Base-by-base conservation (phyloP, 1,284 basidiomycete genomes). In the Malassezia psittaci region DNA sequence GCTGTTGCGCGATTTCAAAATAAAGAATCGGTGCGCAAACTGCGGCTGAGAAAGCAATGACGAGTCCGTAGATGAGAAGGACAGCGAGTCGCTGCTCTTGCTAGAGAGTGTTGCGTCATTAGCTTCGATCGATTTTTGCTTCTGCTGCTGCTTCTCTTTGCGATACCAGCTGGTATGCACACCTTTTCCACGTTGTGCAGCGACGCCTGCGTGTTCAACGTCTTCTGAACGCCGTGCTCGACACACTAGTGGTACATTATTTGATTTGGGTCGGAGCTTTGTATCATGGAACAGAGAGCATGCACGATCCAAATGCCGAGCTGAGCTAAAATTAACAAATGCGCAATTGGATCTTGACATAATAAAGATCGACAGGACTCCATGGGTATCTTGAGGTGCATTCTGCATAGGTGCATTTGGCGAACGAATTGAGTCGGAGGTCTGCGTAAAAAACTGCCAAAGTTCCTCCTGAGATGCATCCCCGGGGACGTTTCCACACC, bases 321-420 rank as follows among this genome's bases (percentile, higher is more conserved):
- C 81, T 0, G 79, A 82, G 46, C 82, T 81, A 67, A 86, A 90
- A 73, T 96, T 96, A 74, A 94, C 82, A 69, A 96, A 96, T 3
- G 88, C 88, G 74, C 91, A 96, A 66, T 85, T 90, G 3, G 89
- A 91, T 19, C 90, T 83, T 16, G 85, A 82, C 65, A 98, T 96
- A 54, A 91, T 82, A 77, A 93, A 94, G 62, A 98, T 85, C 19
- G 87, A 90, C 2, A 86, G 76, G 2, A 96, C 83, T 6, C 88
- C 33, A 12, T 38, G 36, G 3, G 19, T 11, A 34, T 35, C 33
- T 15, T n/a, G 13, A n/a, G 45, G 15, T 10, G 19, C n/a, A 5
- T 3, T 8, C 33, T 33, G 12, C 4, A 11, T 5, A 24, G 18
- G 24, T 5, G 29, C 36, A 11, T 21, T 16, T 8, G 18, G 41